phyloP scores from a whole-genome alignment of 83 land plant genomes.

The Picea engelmannii region DNA sequence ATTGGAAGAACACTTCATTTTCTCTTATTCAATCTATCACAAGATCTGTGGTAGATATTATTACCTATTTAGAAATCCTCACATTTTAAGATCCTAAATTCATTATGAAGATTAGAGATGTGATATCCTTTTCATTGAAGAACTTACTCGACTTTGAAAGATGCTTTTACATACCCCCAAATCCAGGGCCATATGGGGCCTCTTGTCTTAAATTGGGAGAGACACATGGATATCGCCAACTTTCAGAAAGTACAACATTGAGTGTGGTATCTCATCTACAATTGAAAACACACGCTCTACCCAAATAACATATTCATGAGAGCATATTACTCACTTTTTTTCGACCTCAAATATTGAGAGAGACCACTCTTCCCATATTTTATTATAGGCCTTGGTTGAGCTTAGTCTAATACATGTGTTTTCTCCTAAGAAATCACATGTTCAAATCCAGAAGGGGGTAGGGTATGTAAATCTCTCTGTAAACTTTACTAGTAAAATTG shows the following conservation, averaged over 20 bases:
- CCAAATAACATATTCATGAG: too few relatives aligned
- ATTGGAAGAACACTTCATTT: background rate
- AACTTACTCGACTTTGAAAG: too few relatives aligned
- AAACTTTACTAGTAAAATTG: too few relatives aligned
- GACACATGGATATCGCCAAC: background rate
- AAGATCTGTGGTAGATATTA: background rate
- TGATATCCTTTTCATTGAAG: background rate
- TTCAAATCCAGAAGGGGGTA: too few relatives aligned
- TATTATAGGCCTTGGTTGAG: background rate
- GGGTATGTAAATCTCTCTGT: too few relatives aligned
- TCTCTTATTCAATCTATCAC: background rate
- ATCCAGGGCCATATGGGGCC: too few relatives aligned
- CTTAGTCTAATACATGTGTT: too few relatives aligned
- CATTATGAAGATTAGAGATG: background rate
- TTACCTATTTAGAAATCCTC: background rate
- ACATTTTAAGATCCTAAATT: background rate
- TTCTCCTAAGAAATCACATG: too few relatives aligned
- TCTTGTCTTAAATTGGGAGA: background rate
- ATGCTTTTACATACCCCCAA: too few relatives aligned
- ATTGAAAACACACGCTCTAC: background rate
- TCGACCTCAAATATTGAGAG: background rate
- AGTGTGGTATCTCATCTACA: background rate
- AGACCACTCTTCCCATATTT: background rate
- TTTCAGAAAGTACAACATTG: background rate
- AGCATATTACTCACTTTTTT: background rate